These are phyloP conservation scores for Linaria vulgaris DNA, from an alignment of 257 asterid genomes.

Conservation along the genomic window DNA sequence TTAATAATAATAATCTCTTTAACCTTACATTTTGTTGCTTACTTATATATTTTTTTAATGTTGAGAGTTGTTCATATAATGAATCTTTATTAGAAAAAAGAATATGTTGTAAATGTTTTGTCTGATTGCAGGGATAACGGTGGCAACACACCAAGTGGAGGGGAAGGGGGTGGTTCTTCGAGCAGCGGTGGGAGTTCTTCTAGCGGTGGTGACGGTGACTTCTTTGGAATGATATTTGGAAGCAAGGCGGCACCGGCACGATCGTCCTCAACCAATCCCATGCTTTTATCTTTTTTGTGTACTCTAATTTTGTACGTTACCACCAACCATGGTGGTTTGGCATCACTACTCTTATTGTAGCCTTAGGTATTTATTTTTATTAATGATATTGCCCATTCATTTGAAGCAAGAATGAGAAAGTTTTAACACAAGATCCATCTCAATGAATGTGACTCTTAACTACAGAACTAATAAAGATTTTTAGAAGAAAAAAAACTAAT, in stretches of 20 bases:
- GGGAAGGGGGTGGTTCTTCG: slow-evolving; percentile 57
- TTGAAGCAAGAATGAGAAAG: too few species aligned
- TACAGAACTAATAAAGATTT: too few species aligned
- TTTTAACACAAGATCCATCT: too few species aligned
- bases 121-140: slow-evolving; percentile 55
- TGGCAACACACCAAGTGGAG: slow-evolving; percentile 56
- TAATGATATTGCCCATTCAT: slow-evolving; percentile 4
- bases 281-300: slow-evolving; percentile 48
- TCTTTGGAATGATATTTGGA: slow-evolving; percentile 69
- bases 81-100: background rate
- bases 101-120: background rate
- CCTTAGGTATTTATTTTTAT: slow-evolving; percentile 20
- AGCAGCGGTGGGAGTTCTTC: slow-evolving; percentile 27
- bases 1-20: too few species aligned
- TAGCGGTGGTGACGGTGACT: slow-evolving; percentile 38
- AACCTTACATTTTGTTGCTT: too few species aligned
- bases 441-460: too few species aligned
- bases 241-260: slow-evolving; percentile 50
- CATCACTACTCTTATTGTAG: slow-evolving; percentile 30
- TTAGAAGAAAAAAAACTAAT: too few species aligned
- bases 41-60: background rate
- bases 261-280: slow-evolving; percentile 36
- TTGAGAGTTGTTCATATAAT: too few species aligned
- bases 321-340: slow-evolving; percentile 45
- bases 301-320: slow-evolving; percentile 41